Evolutionary conservation across 208 protist species (phyloP).

Genomic region (Trypanosoma cruzi): DNA sequence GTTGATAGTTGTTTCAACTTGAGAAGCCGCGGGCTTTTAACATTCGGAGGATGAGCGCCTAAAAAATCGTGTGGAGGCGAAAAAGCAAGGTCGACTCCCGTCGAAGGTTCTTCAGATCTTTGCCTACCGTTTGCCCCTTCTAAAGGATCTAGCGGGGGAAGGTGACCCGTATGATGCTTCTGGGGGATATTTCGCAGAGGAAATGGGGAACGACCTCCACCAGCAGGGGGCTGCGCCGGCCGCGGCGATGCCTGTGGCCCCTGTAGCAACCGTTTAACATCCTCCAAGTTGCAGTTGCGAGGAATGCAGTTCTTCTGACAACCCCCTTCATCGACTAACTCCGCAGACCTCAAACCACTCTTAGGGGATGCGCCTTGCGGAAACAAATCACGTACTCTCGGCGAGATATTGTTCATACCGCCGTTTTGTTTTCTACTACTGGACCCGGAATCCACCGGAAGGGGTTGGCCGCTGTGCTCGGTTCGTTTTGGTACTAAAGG

Average conservation of each 20-base stretch:
- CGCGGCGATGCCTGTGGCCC: neutral
- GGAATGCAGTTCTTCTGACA: constrained; percentile 28
- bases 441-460: constrained; percentile 61
- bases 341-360: neutral
- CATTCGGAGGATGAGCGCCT: neutral
- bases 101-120: neutral
- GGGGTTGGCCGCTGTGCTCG: constrained; percentile 64
- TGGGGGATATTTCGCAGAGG: neutral
- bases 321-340: neutral
- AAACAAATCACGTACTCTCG: constrained; percentile 4
- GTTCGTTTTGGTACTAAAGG: constrained; percentile 21
- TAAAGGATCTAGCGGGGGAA: constrained; percentile 21
- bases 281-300: constrained; percentile 24
- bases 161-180: constrained; percentile 9
- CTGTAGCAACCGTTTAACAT: constrained; percentile 18
- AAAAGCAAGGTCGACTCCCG: neutral
- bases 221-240: neutral
- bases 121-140: constrained; percentile 2
- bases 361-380: constrained; percentile 10
- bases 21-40: neutral
- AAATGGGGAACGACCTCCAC: neutral
- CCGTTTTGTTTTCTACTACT: constrained; percentile 13
- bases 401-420: neutral
- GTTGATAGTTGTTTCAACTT: constrained; percentile 18
- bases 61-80: constrained; percentile 6